Conservation (phyloP, 768 basidiomycete species). For the Hypsizygus marmoreus region DNA sequence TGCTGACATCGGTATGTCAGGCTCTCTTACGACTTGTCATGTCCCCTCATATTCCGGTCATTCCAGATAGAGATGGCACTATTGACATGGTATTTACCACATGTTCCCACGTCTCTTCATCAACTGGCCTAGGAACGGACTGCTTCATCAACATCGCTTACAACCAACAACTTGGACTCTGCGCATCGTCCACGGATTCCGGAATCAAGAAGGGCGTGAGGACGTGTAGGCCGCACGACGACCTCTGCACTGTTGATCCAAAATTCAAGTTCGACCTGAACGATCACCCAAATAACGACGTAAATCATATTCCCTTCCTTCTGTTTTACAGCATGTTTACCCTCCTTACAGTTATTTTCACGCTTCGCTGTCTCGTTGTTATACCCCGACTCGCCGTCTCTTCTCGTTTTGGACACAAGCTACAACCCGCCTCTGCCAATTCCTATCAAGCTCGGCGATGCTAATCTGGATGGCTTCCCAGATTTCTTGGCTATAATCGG, state of each 20-base stretch:
- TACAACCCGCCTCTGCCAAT: constrained; percentile 71
- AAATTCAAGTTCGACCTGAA: constrained; percentile 77
- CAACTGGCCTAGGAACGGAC: constrained; percentile 69
- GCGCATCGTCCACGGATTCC: constrained; percentile 56
- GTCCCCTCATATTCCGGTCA: constrained; percentile 3
- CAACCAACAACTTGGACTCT: constrained; percentile 88
- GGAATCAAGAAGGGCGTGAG: constrained; percentile 50
- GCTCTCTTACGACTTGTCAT: neutral
- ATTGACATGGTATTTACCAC: constrained; percentile 93
- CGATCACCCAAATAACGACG: constrained; percentile 50
- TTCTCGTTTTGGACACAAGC: constrained; percentile 72
- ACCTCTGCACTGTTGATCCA: constrained; percentile 82
- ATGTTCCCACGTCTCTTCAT: constrained; percentile 68
- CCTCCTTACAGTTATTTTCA: constrained; percentile 58
- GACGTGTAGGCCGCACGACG: constrained; percentile 72
- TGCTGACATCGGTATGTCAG: constrained; percentile 78
- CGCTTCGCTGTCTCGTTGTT: constrained; percentile 66
- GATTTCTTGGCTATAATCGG: constrained; percentile 71
- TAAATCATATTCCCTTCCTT: constrained; percentile 26
- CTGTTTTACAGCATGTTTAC: neutral
- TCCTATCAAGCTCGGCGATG: constrained; percentile 83
- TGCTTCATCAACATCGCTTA: constrained; percentile 92
- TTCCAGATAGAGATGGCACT: constrained; percentile 88
- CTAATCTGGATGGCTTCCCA: constrained; percentile 92
- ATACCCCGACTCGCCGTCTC: constrained; percentile 51